These are phyloP conservation scores for Barnettozyma vustinii DNA, from an alignment of 805 yeast species.

Conservation along the genomic window DNA sequence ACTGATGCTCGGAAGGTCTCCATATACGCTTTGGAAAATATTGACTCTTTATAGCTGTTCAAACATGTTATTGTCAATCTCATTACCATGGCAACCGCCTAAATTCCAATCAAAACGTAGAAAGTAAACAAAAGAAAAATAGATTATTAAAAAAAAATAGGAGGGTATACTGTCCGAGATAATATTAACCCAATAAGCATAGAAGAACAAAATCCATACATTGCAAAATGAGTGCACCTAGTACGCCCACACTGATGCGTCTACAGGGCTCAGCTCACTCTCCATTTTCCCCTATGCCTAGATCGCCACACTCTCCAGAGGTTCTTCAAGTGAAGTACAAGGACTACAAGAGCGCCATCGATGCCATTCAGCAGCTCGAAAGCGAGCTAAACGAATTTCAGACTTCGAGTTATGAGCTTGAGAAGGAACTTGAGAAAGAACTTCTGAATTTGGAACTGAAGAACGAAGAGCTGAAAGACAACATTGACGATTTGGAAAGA, in stretches of 20 bases:
- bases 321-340: conserved; percentile 20
- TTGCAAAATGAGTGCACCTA: background rate
- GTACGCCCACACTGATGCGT: background rate
- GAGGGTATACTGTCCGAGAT: no score
- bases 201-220: no score
- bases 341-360: conserved; percentile 27
- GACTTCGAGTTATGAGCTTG: conserved; percentile 38
- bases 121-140: background rate
- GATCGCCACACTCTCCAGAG: conserved; percentile 2
- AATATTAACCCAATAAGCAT: no score
- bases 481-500: conserved; percentile 15
- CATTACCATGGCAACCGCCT: background rate
- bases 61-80: background rate
- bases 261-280: background rate
- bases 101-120: background rate
- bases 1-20: conserved; percentile 8
- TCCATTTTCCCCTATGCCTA: background rate
- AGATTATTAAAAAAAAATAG: no score
- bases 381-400: conserved; percentile 38
- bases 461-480: conserved; percentile 19
- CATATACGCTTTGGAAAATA: conserved; percentile 1
- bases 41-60: conserved; percentile 1
- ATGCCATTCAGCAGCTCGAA: conserved; percentile 36
- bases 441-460: conserved; percentile 26
- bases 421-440: conserved; percentile 40